Evolutionary conservation across 2,329 filamentous ascomycete species (phyloP), one percentile per base, ranked within the genome.

Genomic region (Gaeumannomyces tritici): DNA sequence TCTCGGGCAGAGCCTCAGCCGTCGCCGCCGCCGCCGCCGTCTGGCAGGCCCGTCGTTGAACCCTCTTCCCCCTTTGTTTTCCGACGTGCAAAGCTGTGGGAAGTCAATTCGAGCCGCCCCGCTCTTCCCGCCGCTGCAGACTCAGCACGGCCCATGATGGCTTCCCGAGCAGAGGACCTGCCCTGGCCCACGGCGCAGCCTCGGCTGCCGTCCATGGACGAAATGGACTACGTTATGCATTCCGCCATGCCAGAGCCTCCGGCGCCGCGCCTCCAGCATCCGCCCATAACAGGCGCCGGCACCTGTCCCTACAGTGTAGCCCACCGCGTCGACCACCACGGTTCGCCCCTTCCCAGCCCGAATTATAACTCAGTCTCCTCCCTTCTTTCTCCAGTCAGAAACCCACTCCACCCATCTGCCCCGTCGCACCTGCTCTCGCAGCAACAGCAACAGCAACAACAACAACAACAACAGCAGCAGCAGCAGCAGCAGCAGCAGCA

Each of bases 161-260:
- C 55, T 7, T 56, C 55, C 21, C 13, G 55, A 15, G 24, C 24
- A 18, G 35, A 47, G 51, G 55, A 27, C 24, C 55, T 27, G 35
- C 57, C 47, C 26, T 62, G 29, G 57, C 28, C 61, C n/a, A 62
- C 65, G 26, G 55, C 26, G 24, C 28, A 24, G 12, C 56, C 26
- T 21, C 26, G 56, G 56, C 56, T 58, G 56, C 56, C 56, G 8
- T 33, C 56, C 8, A 69, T 74, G 68, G 73, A 74, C 60, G 68
- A 68, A 47, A 73, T 74, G 70, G 70, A 74, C 60, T 73, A 70
- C 61, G 60, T 69, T 60, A 68, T 71, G 69, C 72, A 72, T n/a
- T 24, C 42, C 57, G 63, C 65, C 58, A 59, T 69, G 8, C 58
- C 62, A 26, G 63, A 59, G 29, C 59, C 61, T 21, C 42, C 57